A percentile compares a stretch with the other conserved stretches of the same genome.
Evolutionary conservation across 768 basidiomycete species (phyloP).

Genomic region (Suillus hirtellus): DNA sequence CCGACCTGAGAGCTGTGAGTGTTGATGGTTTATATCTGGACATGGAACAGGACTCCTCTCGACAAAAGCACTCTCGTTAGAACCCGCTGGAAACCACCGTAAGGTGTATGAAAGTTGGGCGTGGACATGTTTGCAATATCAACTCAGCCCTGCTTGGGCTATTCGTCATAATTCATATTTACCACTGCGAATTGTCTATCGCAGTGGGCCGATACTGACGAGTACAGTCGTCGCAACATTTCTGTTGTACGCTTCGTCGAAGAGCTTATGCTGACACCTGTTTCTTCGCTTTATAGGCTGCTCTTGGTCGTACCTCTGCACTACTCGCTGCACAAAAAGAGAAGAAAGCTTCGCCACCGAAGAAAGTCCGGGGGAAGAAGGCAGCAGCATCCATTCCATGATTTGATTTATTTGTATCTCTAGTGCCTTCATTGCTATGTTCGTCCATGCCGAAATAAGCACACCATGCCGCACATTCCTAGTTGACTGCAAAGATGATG

Average conservation of each 20-base stretch:
- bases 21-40: constrained; percentile 2
- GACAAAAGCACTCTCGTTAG: constrained; percentile 78
- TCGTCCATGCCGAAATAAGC: constrained; percentile 22
- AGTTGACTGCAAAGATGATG: background rate
- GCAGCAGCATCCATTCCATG: constrained; percentile 20
- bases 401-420: constrained; percentile 25
- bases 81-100: constrained; percentile 77
- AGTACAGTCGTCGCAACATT: constrained; percentile 18
- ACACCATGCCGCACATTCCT: constrained; percentile 13
- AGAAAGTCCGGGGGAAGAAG: constrained; percentile 77
- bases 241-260: constrained; percentile 32
- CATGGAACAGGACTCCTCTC: background rate
- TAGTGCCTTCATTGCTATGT: constrained; percentile 24
- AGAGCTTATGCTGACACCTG: constrained; percentile 43
- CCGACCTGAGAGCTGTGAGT: constrained; percentile 78
- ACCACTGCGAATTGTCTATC: constrained; percentile 19
- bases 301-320: constrained; percentile 76
- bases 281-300: constrained; percentile 48
- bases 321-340: constrained; percentile 69
- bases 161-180: constrained; percentile 20
- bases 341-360: constrained; percentile 64
- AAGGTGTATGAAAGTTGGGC: constrained; percentile 79
- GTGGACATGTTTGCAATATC: constrained; percentile 93
- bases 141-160: constrained; percentile 26
- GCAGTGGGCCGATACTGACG: constrained; percentile 35